Evolutionary conservation across 2,329 filamentous ascomycete species (phyloP), one percentile per base, ranked within the genome.

Genomic region (Diaporthe destruens): DNA sequence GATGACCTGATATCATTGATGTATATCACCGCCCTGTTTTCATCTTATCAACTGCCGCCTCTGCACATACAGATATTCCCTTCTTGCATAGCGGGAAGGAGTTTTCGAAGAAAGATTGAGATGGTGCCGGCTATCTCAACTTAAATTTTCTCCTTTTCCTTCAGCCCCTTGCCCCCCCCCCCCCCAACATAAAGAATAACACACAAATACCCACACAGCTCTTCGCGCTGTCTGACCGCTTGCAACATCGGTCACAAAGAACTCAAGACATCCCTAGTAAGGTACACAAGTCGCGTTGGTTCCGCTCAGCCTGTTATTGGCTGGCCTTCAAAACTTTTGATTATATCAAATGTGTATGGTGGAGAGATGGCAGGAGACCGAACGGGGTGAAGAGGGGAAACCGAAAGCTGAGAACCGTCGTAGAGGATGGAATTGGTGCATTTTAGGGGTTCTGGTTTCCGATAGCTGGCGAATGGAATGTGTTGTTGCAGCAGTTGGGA

Each of bases 31-130:
- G 61, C 39, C 20, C 36, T 25, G 14, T 23, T 63, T 53, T 23
- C 47, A 53, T 57, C 42, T 25, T 34, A 65, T 20, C 12, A 32
- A 51, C 20, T 39, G n/a, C 71, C 65, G 55, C 69, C 51, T 54
- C 61, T 73, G 69, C 72, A 61, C 55, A 70, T 65, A 56, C 57
- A 55, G 56, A 39, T n/a, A 47, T 59, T 55, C 32, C 23, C 32
- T 61, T 57, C 57, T 69, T 72, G 70, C 72, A 74, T 72, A 74
- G 72, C 72, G 72, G 65, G 42, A 66, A 67, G 72, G 63, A 65
- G 61, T 65, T 59, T 65, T 49, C 69, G 29, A 34, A 63, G 16
- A 44, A 20, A 67, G 20, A 29, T 32, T 34, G 25, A 36, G 47
- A 36, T 20, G 53, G 42, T 59, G 12, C 16, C 34, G 34, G 29